Percentiles rank a stretch among this genome's conserved stretches.
phyloP scores from a whole-genome alignment of 2,329 filamentous ascomycete genomes.

The Talaromyces sp. region DNA sequence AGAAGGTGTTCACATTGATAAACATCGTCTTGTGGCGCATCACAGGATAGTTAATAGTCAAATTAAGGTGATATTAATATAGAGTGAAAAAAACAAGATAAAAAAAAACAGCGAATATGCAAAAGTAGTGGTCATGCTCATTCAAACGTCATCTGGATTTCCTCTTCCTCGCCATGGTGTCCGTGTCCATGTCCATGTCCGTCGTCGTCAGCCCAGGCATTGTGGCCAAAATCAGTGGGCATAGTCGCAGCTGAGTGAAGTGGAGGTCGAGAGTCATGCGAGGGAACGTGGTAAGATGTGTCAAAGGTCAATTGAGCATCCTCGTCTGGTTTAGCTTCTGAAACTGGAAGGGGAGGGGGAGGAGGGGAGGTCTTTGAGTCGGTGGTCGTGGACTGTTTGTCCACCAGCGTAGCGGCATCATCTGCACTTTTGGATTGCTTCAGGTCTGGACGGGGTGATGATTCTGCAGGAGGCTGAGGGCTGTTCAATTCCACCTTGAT shows the following conservation, averaged over 20 bases:
- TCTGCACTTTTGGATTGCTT: conserved; percentile 41
- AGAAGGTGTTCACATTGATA: background rate
- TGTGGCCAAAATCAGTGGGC: conserved; percentile 39
- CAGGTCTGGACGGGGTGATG: conserved; percentile 23
- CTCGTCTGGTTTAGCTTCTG: conserved; percentile 19
- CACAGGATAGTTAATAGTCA: background rate
- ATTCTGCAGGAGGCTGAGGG: conserved; percentile 15
- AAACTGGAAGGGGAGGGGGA: background rate
- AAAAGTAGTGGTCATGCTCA: conserved; percentile 31
- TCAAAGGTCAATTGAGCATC: conserved; percentile 68
- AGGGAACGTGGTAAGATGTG: conserved; percentile 50
- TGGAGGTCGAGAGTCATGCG: conserved; percentile 19
- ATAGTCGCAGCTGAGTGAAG: conserved; percentile 29
- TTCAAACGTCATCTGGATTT: conserved; percentile 79
- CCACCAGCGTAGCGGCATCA: conserved; percentile 14
- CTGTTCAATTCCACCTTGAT: conserved; percentile 68
- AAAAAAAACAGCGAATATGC: conserved; percentile 1
- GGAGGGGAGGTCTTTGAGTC: background rate
- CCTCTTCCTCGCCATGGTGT: conserved; percentile 65
- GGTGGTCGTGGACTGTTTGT: conserved; percentile 17
- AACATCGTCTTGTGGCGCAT: background rate
- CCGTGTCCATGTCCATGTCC: conserved; percentile 28
- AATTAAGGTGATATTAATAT: background rate
- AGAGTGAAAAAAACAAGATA: background rate
- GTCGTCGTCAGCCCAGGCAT: conserved; percentile 68